These are phyloP conservation scores for Atkinsonella texensis DNA, from an alignment of 2,329 filamentous ascomycete species.

Conservation along the genomic window DNA sequence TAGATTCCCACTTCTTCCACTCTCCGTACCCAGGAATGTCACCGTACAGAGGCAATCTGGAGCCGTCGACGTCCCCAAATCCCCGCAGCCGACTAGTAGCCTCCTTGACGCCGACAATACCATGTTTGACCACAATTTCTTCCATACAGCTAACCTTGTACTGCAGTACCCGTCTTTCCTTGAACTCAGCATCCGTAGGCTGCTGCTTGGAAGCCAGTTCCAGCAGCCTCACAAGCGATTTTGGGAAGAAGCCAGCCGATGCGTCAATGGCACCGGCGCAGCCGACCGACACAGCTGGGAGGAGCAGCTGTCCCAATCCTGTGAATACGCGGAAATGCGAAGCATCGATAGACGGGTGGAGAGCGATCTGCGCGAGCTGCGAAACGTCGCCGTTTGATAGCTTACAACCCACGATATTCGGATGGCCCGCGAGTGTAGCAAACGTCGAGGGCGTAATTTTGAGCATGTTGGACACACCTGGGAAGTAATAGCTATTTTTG, in stretches of 20 bases:
- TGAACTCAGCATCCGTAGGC: constrained; percentile 27
- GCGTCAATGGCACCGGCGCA: constrained; percentile 51
- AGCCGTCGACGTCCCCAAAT: constrained; percentile 46
- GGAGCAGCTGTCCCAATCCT: constrained; percentile 52
- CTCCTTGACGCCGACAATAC: constrained; percentile 55
- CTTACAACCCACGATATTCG: constrained; percentile 59
- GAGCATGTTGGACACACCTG: constrained; percentile 55
- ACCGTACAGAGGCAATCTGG: constrained; percentile 44
- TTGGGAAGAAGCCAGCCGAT: constrained; percentile 50
- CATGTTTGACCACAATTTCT: constrained; percentile 47
- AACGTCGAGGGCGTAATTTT: constrained; percentile 46
- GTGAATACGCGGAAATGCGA: constrained; percentile 48
- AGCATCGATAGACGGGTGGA: constrained; percentile 47
- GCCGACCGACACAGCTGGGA: constrained; percentile 46
- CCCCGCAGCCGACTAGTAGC: constrained; percentile 45
- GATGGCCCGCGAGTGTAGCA: constrained; percentile 43
- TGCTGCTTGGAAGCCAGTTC: constrained; percentile 25
- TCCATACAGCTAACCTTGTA: constrained; percentile 49
- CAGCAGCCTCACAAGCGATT: constrained; percentile 46
- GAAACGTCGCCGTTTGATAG: constrained; percentile 57
- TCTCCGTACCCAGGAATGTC: constrained; percentile 45
- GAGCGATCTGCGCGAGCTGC: constrained; percentile 48
- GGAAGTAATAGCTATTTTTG: constrained; percentile 38
- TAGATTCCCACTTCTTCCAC: constrained; percentile 41
- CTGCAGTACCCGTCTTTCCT: constrained; percentile 43